Evolutionary conservation across 257 asterid genomes (phyloP).

Genomic region (Misopates orontium): DNA sequence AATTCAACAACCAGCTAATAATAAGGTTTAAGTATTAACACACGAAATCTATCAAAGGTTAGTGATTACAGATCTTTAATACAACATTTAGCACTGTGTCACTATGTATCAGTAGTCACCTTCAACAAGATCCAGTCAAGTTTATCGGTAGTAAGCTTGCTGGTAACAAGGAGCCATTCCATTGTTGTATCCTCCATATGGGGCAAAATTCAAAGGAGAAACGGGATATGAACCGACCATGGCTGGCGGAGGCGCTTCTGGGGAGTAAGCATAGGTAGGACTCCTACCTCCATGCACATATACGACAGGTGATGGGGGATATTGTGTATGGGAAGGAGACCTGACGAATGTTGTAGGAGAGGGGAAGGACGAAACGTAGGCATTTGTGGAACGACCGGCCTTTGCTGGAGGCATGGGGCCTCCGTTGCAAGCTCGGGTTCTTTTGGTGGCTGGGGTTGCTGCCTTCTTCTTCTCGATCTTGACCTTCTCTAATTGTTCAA

Average conservation of each 20-base stretch:
- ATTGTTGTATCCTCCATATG: constrained; percentile 75
- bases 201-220: constrained; percentile 67
- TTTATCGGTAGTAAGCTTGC: constrained; percentile 92
- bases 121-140: constrained; percentile 47
- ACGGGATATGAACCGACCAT: constrained; percentile 62
- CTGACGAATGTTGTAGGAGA: constrained; percentile 72
- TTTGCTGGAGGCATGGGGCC: constrained; percentile 99
- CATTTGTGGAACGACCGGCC: constrained; percentile 98
- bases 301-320: constrained; percentile 74
- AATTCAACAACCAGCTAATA: constrained; percentile 74
- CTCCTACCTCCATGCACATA: constrained; percentile 62
- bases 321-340: constrained; percentile 86
- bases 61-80: constrained; percentile 88
- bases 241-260: constrained; percentile 66
- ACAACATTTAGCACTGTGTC: constrained; percentile 52
- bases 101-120: constrained; percentile 75
- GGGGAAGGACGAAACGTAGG: constrained; percentile 96
- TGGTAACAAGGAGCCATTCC: constrained; percentile 86
- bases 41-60: constrained; percentile 86
- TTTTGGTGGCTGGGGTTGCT: constrained; percentile 79
- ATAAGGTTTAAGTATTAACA: constrained; percentile 76
- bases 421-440: constrained; percentile 87
- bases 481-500: constrained; percentile 77
- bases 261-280: constrained; percentile 80
- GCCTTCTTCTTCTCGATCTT: constrained; percentile 88